Conservation (phyloP, 1,284 basidiomycete species). For the Pyrrhoderma lamaoense region DNA sequence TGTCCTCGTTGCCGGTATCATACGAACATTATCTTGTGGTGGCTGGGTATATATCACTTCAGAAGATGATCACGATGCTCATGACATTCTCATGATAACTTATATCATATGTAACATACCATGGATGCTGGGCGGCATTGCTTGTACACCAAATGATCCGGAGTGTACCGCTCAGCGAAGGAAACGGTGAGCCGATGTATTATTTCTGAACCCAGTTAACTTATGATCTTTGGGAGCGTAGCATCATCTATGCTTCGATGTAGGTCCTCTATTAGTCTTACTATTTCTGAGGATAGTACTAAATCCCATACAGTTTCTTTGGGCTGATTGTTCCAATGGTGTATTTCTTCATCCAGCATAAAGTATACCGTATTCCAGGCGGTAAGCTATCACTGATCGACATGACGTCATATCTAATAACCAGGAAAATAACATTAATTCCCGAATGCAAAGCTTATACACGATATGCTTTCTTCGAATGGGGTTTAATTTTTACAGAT, state of each 20-base stretch:
- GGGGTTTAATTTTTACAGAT: conserved; percentile 77
- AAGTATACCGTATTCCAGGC: conserved; percentile 71
- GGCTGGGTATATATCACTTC: conserved; percentile 94
- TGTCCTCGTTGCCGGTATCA: conserved; percentile 58
- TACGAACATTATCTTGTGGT: conserved; percentile 79
- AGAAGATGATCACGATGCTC: conserved; percentile 70
- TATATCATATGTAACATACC: conserved; percentile 78
- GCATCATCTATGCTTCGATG: conserved; percentile 45
- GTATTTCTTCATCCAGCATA: conserved; percentile 83
- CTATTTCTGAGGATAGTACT: neutral
- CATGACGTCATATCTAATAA: neutral
- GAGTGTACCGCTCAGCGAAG: neutral
- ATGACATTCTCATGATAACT: conserved; percentile 85
- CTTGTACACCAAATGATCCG: conserved; percentile 38
- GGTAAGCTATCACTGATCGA: conserved; percentile 41
- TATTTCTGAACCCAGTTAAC: no score
- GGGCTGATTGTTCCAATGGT: conserved; percentile 63
- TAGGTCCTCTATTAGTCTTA: conserved; percentile 32
- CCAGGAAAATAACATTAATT: neutral
- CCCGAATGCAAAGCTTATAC: conserved; percentile 91
- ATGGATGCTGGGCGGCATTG: conserved; percentile 79
- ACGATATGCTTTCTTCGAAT: conserved; percentile 80
- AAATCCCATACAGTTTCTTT: conserved; percentile 53
- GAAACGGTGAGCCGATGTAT: conserved; percentile 33
- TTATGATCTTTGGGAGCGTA: conserved; percentile 26